Evolutionary conservation across 352 stramenopile genomes (phyloP), one percentile per base, ranked within the genome.

Genomic region (Pythium scleroteichum): DNA sequence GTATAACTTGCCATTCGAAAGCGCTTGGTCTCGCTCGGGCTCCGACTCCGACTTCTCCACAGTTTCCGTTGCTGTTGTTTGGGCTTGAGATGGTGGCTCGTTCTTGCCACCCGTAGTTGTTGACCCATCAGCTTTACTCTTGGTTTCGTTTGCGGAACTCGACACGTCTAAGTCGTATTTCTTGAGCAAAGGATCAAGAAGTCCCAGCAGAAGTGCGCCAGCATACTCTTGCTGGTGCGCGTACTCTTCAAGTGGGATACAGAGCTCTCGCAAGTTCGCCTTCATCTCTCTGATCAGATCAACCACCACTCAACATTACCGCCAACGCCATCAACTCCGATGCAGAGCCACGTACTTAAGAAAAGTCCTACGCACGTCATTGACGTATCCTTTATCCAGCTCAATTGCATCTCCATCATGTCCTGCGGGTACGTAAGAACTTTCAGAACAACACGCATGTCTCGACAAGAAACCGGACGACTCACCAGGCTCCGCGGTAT

Each of bases 201-300:
- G 52, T 2, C 82, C 79, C 3, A 95, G 79, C 39, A 93, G 51
- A 39, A 90, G 52, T 6, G 85, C 85, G 51, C 76, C 87, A 3
- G 79, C 71, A 53, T 89, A 87, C 45, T 95, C 85, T 62, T 95
- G 73, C 22, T 88, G 75, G 59, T 95, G 88, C 24, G 85, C 85
- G 47, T 90, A 95, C 54, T 87, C 82, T 63, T 95, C 85, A 45
- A 95, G 60, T 0, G 85, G 83, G 29, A 95, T 90, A 51, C 82
- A 91, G 47, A 93, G 56, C 12, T 95, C 80, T 47, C 85, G 79
- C 77, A 95, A 90, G 54, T 87, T 90, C 4, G 66, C 52, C 60
- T 93, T 95, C 83, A 95, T 95, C 68, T 95, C 85, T 22, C 85
- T 95, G 40, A 2, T n/a, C 24, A 19, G 3, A 8, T 38, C 50